Evolutionary conservation across 1,284 basidiomycete species (phyloP).

Genomic region (Blastosporella zonata): DNA sequence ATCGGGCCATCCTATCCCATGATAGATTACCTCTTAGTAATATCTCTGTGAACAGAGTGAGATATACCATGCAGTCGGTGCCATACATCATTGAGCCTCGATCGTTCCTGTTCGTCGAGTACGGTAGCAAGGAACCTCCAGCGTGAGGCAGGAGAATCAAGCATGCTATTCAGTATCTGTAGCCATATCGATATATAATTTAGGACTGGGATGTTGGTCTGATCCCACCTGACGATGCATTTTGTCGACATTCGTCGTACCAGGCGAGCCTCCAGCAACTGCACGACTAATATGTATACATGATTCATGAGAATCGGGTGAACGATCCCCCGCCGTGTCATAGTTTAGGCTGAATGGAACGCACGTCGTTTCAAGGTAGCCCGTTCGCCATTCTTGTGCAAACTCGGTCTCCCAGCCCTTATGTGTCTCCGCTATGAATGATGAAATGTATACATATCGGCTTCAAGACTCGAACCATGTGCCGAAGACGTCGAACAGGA

Average conservation of each 20-base stretch:
- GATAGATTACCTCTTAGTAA: background rate
- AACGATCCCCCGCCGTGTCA: background rate
- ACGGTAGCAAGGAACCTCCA: slow-evolving; percentile 44
- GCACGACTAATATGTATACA: slow-evolving; percentile 23
- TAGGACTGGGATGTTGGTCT: too few species aligned
- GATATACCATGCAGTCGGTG: slow-evolving; percentile 48
- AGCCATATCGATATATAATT: background rate
- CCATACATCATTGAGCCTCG: slow-evolving; percentile 49
- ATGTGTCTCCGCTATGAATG: slow-evolving; percentile 13
- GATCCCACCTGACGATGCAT: slow-evolving; percentile 59
- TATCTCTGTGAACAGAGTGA: background rate
- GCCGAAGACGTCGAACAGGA: slow-evolving; percentile 64
- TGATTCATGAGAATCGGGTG: background rate
- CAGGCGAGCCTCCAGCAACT: slow-evolving; percentile 43
- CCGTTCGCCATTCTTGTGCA: slow-evolving; percentile 53
- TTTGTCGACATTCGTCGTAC: slow-evolving; percentile 50
- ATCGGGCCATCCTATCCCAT: slow-evolving; percentile 53
- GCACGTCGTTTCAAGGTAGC: slow-evolving; percentile 48
- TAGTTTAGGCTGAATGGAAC: slow-evolving; percentile 18
- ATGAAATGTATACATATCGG: slow-evolving; percentile 13
- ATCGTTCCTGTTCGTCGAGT: slow-evolving; percentile 43
- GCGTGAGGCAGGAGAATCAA: slow-evolving; percentile 33
- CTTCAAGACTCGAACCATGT: slow-evolving; percentile 62
- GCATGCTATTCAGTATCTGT: slow-evolving; percentile 56
- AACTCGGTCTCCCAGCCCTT: slow-evolving; percentile 46